These are phyloP conservation scores for Sodiomyces alkalinus DNA, from an alignment of 2,329 filamentous ascomycete genomes.

Conservation along the genomic window DNA sequence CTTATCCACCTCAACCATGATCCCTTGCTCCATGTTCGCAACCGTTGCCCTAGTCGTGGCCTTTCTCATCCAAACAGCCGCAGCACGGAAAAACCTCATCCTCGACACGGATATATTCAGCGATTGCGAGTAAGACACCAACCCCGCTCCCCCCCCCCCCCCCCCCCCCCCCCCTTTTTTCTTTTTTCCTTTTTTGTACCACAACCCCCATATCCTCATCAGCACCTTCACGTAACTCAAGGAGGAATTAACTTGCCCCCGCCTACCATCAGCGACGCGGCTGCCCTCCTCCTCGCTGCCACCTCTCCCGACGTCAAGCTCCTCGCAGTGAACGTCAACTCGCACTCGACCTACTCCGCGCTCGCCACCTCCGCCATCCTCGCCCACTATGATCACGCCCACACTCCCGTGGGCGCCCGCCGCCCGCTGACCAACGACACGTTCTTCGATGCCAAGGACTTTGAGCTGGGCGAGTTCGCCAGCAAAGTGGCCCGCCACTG, in stretches of 20 bases:
- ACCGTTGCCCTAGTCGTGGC: not conserved
- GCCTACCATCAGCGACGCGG: constrained; percentile 22
- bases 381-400: constrained; percentile 21
- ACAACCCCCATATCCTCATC: too few relatives aligned
- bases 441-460: constrained; percentile 26
- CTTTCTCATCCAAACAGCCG: not conserved
- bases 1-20: too few relatives aligned
- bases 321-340: constrained; percentile 25
- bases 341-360: constrained; percentile 24
- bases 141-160: not conserved
- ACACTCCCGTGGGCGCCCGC: constrained; percentile 21
- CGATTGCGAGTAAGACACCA: constrained; percentile 29
- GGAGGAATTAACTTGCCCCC: too few relatives aligned
- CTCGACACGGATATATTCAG: constrained; percentile 31
- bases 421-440: constrained; percentile 24
- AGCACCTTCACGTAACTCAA: too few relatives aligned
- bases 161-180: not conserved
- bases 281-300: constrained; percentile 24
- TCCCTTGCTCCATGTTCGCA: not conserved
- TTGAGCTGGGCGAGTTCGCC: constrained; percentile 25
- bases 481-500: constrained; percentile 29
- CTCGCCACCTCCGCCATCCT: constrained; percentile 23
- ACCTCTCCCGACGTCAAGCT: constrained; percentile 20
- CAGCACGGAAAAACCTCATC: constrained; percentile 20
- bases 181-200: too few relatives aligned